Base-by-base conservation (phyloP, 2,329 filamentous ascomycete genomes). In the Neocatenulostroma microsporum region DNA sequence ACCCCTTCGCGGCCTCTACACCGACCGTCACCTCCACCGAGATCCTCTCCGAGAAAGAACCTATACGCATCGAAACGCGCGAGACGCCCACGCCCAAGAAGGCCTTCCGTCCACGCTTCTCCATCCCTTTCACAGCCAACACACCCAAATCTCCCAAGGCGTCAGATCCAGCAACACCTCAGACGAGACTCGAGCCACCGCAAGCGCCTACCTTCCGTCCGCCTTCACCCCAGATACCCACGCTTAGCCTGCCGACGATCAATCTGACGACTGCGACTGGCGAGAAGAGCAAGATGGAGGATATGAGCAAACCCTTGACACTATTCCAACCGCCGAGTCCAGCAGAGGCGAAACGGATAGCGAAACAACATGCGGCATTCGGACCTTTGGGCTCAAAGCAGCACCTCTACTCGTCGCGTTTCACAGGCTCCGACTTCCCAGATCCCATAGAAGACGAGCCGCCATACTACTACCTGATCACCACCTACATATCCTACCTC, bases 401-500 rank as follows among this genome's bases (percentile, higher is more conserved):
- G 54, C 89, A 98, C 63, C 76, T 84, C 57, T 94, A 95, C 67
- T 80, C 84, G 46, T 95, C 88, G 70, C 78, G 82, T 61, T 87
- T 93, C 60, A 78, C 82, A 44, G 89, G 88, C 50, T 76, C 79
- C 52, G 76, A 81, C 25, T 82, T 96, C 40, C 78, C 80, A 30
- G 76, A 86, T 24, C 88, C 89, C 4, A 70, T 96, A 41, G 85
- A 94, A 59, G 91, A 98, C 57, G 89, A 95, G 62, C 89, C 91
- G 27, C 86, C 89, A 13, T 96, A 95, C 68, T 96, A 88, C 71
- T 95, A 84, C 66, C 78, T 98, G 54, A 75, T 98, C 51, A 96
- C 91, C 23, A 98, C 91, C 55, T 98, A 98, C 70, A 85, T 98
- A 64, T 95, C 87, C 66, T 98, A 98, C 63, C 74, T 98, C 47